Evolutionary conservation across 352 stramenopile species (phyloP).

Genomic region (Phytophthora tubulina): DNA sequence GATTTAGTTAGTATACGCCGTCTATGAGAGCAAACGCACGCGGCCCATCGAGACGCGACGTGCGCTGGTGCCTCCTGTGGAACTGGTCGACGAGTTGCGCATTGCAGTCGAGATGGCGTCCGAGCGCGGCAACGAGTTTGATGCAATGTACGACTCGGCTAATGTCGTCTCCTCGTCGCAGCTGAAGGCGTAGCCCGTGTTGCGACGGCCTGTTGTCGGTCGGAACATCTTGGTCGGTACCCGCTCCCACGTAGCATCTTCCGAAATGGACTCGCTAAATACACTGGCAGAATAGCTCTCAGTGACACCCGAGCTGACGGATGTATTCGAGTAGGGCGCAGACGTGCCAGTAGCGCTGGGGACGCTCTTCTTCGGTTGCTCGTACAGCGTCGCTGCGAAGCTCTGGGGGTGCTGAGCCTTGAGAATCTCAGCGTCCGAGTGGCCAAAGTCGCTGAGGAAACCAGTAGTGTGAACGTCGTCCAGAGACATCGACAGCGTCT

Average conservation of each 20-base stretch:
- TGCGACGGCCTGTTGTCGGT: constrained; percentile 49
- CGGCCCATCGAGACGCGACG: constrained; percentile 41
- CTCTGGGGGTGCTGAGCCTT: constrained; percentile 42
- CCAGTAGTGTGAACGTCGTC: constrained; percentile 69
- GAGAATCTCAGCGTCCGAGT: constrained; percentile 58
- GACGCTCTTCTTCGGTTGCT: constrained; percentile 40
- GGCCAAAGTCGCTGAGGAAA: constrained; percentile 59
- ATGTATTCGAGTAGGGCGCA: constrained; percentile 29
- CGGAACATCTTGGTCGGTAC: constrained; percentile 50
- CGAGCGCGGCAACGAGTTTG: constrained; percentile 75
- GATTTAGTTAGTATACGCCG: constrained; percentile 7
- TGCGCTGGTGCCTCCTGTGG: constrained; percentile 28
- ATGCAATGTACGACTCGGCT: constrained; percentile 87
- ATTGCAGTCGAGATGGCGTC: constrained; percentile 71
- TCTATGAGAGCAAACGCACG: constrained; percentile 40
- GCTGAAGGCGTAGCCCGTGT: constrained; percentile 85
- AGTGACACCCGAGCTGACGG: constrained; percentile 8
- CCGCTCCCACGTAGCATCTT: constrained; percentile 57
- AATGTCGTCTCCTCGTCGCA: constrained; percentile 87
- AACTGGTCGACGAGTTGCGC: constrained; percentile 57
- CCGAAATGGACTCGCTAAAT: constrained; percentile 63
- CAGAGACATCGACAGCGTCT: constrained; percentile 81
- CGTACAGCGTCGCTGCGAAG: constrained; percentile 34
- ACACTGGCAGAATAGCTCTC: constrained; percentile 76
- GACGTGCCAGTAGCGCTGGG: constrained; percentile 19